Evolutionary conservation across 441 rosid species (phyloP).

Genomic region (Gossypium trilobum): DNA sequence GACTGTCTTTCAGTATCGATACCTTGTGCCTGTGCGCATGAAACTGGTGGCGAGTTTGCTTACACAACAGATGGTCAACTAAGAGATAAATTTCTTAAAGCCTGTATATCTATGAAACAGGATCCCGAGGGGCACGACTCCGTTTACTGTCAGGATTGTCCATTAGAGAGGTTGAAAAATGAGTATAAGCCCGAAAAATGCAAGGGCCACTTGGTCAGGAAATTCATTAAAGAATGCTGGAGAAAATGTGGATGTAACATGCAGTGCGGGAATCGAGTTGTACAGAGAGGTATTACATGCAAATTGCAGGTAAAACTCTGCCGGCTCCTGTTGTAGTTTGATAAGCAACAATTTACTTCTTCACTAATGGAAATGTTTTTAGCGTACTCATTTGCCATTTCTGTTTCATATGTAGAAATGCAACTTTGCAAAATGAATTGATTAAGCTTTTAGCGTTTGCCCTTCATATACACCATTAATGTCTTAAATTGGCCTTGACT

Average conservation of each 20-base stretch:
- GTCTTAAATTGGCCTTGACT: background rate
- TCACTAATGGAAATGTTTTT: background rate
- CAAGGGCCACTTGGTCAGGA: slow-evolving; percentile 70
- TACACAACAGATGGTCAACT: slow-evolving; percentile 54
- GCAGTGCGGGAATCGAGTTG: slow-evolving; percentile 72
- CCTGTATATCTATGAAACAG: slow-evolving; percentile 36
- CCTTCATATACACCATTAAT: background rate
- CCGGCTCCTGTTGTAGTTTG: background rate
- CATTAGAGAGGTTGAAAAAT: slow-evolving; percentile 48
- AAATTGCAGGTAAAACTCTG: slow-evolving; percentile 48
- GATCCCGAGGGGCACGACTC: slow-evolving; percentile 33
- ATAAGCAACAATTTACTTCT: background rate
- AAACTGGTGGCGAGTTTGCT: slow-evolving; percentile 81
- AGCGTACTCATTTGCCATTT: background rate
- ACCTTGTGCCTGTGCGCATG: slow-evolving; percentile 74
- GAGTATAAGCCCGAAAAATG: slow-evolving; percentile 41
- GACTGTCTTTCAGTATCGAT: slow-evolving; percentile 52
- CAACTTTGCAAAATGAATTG: background rate
- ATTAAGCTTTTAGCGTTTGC: background rate
- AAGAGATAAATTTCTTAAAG: slow-evolving; percentile 50
- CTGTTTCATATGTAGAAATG: background rate
- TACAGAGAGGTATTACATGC: slow-evolving; percentile 71
- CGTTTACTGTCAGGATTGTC: slow-evolving; percentile 67
- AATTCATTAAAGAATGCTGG: slow-evolving; percentile 90
- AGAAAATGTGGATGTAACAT: slow-evolving; percentile 73